Conservation (phyloP, 768 basidiomycete genomes). For the Serendipita sp. region DNA sequence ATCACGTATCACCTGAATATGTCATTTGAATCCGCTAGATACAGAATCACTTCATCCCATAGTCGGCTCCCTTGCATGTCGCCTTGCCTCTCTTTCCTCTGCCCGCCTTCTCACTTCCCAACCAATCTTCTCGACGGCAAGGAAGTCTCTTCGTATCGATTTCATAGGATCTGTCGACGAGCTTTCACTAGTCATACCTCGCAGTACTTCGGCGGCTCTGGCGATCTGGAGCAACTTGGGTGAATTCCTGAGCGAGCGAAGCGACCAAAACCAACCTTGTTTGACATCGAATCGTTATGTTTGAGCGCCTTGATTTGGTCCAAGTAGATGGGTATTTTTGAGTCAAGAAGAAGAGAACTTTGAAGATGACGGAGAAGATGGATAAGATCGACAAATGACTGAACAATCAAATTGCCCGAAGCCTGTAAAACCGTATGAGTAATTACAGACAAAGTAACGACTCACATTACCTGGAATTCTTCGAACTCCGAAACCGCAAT, state of each 20-base stretch:
- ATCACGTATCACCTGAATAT: too few species aligned
- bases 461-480: not conserved
- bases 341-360: conserved; percentile 37
- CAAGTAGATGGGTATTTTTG: conserved; percentile 18
- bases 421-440: conserved; percentile 25
- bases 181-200: too few species aligned
- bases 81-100: not conserved
- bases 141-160: not conserved
- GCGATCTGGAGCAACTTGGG: not conserved
- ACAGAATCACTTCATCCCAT: not conserved
- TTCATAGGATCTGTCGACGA: not conserved
- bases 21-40: too few species aligned
- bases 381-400: conserved; percentile 50
- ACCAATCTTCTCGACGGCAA: conserved; percentile 3
- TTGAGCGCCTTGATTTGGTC: not conserved
- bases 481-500: not conserved
- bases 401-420: conserved; percentile 35
- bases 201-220: too few species aligned
- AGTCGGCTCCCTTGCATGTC: not conserved
- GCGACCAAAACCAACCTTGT: not conserved
- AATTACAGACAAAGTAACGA: not conserved
- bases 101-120: not conserved
- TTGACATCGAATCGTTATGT: not conserved
- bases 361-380: conserved; percentile 44
- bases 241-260: not conserved